Evolutionary conservation across 306 rosid genomes (phyloP).

Genomic region (Urtica urens): DNA sequence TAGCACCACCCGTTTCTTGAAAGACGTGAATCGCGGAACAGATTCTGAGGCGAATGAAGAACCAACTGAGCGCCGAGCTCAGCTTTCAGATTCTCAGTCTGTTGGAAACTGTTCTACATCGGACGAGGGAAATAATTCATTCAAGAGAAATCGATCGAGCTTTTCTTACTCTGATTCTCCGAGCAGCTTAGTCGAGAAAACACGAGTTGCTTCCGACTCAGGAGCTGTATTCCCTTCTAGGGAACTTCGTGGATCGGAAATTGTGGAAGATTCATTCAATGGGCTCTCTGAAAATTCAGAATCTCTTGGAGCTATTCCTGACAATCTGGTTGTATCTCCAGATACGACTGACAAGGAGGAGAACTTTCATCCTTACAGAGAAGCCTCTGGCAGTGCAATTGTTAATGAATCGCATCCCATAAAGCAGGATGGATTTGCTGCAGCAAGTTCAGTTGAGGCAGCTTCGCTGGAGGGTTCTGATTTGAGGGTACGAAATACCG

Average conservation of each 20-base stretch:
- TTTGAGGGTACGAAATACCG: conserved; percentile 20
- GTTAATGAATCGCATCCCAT: conserved; percentile 23
- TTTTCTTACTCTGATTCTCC: conserved; percentile 35
- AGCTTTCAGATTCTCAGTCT: conserved; percentile 50
- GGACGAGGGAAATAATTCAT: conserved; percentile 47
- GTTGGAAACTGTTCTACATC: conserved; percentile 47
- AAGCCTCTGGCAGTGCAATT: conserved; percentile 29
- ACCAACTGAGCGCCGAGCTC: conserved; percentile 37
- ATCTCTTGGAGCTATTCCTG: conserved; percentile 18
- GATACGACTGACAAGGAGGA: conserved; percentile 25
- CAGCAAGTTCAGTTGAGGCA: conserved; percentile 15
- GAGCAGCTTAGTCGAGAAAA: conserved; percentile 36
- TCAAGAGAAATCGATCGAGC: conserved; percentile 37
- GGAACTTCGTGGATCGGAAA: conserved; percentile 28
- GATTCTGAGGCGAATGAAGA: conserved; percentile 45
- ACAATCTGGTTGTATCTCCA: conserved; percentile 20
- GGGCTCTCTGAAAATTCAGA: conserved; percentile 22
- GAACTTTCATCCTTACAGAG: conserved; percentile 23
- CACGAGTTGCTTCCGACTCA: conserved; percentile 28
- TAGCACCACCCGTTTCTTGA: conserved; percentile 22
- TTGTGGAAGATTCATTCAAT: conserved; percentile 23
- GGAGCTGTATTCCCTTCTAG: conserved; percentile 26
- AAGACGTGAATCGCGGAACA: conserved; percentile 23
- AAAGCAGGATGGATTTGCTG: conserved; percentile 24
- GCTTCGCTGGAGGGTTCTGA: conserved; percentile 19